Evolutionary conservation across 805 yeast genomes (phyloP).

Genomic region (Hemisphaericaspora nanyangensis): DNA sequence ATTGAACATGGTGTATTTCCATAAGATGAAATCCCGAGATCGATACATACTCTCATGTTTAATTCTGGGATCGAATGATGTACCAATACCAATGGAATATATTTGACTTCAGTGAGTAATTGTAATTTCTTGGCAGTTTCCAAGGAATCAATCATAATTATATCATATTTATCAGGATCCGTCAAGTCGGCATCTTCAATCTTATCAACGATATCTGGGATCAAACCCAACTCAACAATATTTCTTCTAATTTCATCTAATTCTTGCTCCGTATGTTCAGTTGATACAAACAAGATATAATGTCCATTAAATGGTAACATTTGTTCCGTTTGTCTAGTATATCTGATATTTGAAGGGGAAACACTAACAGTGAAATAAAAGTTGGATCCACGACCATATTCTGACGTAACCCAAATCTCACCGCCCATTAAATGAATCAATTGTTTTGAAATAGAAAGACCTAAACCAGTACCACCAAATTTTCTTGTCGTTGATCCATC

Average conservation of each 20-base stretch:
- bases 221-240: constrained; percentile 53
- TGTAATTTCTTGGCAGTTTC: constrained; percentile 71
- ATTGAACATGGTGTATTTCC: constrained; percentile 87
- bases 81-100: constrained; percentile 76
- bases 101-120: constrained; percentile 70
- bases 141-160: constrained; percentile 76
- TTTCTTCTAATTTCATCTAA: constrained; percentile 48
- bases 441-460: constrained; percentile 82
- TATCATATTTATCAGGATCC: constrained; percentile 64
- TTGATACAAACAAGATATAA: constrained; percentile 65
- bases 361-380: constrained; percentile 79
- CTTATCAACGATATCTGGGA: constrained; percentile 56
- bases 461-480: constrained; percentile 91
- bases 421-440: constrained; percentile 91
- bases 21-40: constrained; percentile 80
- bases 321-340: constrained; percentile 62
- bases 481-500: constrained; percentile 92
- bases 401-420: constrained; percentile 85
- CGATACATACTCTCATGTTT: constrained; percentile 77
- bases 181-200: constrained; percentile 55
- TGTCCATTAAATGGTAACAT: constrained; percentile 70
- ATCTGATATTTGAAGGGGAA: constrained; percentile 62
- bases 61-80: constrained; percentile 73
- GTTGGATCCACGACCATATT: constrained; percentile 76
- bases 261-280: constrained; percentile 52